Percentiles rank a stretch among this genome's conserved stretches.
Evolutionary conservation across 129 eudicot genomes (phyloP).

Genomic region (Gnaphalium uliginosum): DNA sequence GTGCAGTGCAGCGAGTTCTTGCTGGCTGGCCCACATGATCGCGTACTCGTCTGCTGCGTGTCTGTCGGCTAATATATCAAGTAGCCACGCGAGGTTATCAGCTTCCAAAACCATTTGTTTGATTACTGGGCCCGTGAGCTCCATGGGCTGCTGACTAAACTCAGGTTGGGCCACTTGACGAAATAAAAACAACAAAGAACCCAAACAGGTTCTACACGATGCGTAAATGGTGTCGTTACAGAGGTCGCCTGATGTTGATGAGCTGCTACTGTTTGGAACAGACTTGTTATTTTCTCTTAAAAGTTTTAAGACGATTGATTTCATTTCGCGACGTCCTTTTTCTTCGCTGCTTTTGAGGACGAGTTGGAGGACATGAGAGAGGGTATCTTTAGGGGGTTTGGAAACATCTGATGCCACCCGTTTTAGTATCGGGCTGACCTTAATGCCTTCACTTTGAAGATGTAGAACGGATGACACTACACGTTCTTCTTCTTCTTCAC

Average conservation of each 20-base stretch:
- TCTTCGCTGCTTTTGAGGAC: constrained; percentile 89
- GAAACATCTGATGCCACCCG: constrained; percentile 68
- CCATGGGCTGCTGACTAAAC: constrained; percentile 35
- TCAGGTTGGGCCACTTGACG: constrained; percentile 60
- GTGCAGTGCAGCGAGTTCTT: constrained; percentile 73
- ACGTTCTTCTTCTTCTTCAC: constrained; percentile 95
- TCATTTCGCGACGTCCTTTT: constrained; percentile 90
- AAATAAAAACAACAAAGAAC: constrained; percentile 51
- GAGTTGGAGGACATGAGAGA: constrained; percentile 74
- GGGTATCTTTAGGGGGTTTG: constrained; percentile 79
- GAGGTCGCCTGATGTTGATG: constrained; percentile 52
- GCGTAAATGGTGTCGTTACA: constrained; percentile 62
- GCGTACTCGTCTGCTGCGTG: constrained; percentile 82
- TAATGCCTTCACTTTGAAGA: constrained; percentile 65
- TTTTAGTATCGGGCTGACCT: constrained; percentile 74
- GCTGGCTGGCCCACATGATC: constrained; percentile 73
- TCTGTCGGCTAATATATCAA: constrained; percentile 77
- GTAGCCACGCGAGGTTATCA: constrained; percentile 85
- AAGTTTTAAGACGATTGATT: constrained; percentile 75
- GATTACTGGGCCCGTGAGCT: constrained; percentile 49
- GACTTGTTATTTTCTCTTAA: constrained; percentile 63
- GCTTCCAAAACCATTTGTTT: constrained; percentile 75
- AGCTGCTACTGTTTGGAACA: constrained; percentile 31
- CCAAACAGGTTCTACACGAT: constrained; percentile 60
- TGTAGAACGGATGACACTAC: constrained; percentile 71